A percentile compares a stretch with the other conserved stretches of the same genome.
Conservation (phyloP, 1,139 yeast species). For the Scheffersomyces stambukii region DNA sequence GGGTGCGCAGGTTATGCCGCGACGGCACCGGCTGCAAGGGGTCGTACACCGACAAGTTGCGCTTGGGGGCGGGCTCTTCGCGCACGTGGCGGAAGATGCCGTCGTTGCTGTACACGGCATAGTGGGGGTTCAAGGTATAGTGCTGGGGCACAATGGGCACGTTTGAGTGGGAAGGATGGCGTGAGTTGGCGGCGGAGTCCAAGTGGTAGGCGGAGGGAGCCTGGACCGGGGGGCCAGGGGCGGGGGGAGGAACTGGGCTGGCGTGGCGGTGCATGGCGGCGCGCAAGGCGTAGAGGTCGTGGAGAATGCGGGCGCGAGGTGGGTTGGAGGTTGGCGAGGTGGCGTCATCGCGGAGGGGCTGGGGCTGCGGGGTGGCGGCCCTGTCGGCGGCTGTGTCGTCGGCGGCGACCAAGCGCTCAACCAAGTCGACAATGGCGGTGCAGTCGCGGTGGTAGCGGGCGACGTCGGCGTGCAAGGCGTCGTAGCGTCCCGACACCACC, state of each 20-base stretch:
- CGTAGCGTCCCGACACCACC: conserved; percentile 40
- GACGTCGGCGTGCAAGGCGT: conserved; percentile 29
- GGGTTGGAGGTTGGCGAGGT: too few species aligned
- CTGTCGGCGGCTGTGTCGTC: too few species aligned
- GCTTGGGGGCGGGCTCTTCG: conserved; percentile 5
- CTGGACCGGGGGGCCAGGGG: too few species aligned
- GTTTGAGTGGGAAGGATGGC: conserved; percentile 15
- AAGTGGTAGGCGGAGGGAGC: conserved; percentile 6
- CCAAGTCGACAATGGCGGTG: conserved; percentile 2
- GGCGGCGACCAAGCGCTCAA: too few species aligned
- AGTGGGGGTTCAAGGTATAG: conserved; percentile 37
- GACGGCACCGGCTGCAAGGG: conserved; percentile 32
- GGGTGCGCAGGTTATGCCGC: conserved; percentile 8
- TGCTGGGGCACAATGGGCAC: conserved; percentile 31
- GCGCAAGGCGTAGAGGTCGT: conserved; percentile 10
- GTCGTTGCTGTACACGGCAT: conserved; percentile 21
- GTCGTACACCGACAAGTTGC: conserved; percentile 29
- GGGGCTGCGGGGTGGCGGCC: too few species aligned
- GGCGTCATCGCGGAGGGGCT: too few species aligned
- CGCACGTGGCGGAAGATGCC: conserved; percentile 6
- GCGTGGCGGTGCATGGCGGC: conserved; percentile 1
- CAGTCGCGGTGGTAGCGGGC: conserved; percentile 8
- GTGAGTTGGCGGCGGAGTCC: conserved; percentile 8
- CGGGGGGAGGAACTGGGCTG: too few species aligned
- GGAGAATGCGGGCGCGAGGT: conserved; percentile 10